A percentile compares a stretch with the other conserved stretches of the same genome.
Conservation (phyloP, 495 filamentous ascomycete species). For the Penicillium herquei region DNA sequence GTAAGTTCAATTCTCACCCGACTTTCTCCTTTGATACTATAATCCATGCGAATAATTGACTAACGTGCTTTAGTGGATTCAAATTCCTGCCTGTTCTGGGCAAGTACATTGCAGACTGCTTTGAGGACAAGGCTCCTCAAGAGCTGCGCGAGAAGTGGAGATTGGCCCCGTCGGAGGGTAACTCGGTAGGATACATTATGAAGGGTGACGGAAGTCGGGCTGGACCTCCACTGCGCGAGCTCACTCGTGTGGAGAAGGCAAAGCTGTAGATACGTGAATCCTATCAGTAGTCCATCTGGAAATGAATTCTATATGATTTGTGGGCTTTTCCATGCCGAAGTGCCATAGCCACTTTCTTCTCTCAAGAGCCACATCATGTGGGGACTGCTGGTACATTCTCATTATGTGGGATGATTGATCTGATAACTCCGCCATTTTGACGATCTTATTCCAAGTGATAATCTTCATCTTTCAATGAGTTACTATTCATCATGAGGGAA, state of each 20-base stretch:
- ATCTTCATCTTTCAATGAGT: too few relatives aligned
- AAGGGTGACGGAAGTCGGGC: conserved; percentile 34
- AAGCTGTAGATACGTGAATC: conserved; percentile 19
- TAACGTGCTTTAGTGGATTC: conserved; percentile 50
- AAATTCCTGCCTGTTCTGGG: conserved; percentile 81
- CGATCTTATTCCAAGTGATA: not conserved
- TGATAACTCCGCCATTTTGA: too few relatives aligned
- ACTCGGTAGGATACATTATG: conserved; percentile 13
- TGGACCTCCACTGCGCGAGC: conserved; percentile 27
- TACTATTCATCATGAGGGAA: too few relatives aligned
- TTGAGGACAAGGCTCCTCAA: conserved; percentile 47
- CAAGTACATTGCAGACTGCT: conserved; percentile 62
- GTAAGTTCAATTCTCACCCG: conserved; percentile 17
- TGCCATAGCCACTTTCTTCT: too few relatives aligned
- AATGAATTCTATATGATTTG: not conserved
- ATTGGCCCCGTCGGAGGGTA: conserved; percentile 26
- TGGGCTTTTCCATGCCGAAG: not conserved
- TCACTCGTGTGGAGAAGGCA: conserved; percentile 24
- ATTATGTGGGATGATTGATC: too few relatives aligned
- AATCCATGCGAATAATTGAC: not conserved
- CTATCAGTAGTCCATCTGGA: too few relatives aligned
- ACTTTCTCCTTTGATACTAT: not conserved
- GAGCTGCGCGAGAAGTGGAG: conserved; percentile 60
- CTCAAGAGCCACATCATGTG: too few relatives aligned
- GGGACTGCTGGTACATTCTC: too few relatives aligned